These are phyloP conservation scores for Fusarium azukiicola DNA, from an alignment of 2,329 filamentous ascomycete genomes.

Conservation along the genomic window DNA sequence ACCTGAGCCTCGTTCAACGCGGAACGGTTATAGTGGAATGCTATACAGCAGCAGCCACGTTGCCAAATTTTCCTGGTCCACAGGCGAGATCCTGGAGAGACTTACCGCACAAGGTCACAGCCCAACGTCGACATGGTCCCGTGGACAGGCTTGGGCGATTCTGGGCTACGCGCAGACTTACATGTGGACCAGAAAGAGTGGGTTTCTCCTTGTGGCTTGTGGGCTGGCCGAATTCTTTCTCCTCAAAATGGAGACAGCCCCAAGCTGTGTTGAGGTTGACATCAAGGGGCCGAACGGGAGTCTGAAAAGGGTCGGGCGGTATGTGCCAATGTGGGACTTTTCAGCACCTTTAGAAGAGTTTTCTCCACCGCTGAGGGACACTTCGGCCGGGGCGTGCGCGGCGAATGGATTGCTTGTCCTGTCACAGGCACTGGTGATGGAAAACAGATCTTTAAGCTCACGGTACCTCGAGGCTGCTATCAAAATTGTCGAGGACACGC, in stretches of 20 bases:
- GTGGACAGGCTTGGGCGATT: constrained; percentile 73
- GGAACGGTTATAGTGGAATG: constrained; percentile 19
- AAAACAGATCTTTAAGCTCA: not conserved
- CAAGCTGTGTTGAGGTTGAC: constrained; percentile 35
- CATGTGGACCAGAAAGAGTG: constrained; percentile 66
- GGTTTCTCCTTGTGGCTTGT: constrained; percentile 67
- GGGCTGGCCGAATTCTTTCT: constrained; percentile 71
- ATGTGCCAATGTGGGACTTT: constrained; percentile 17
- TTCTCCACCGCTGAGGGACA: constrained; percentile 56
- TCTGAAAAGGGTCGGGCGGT: constrained; percentile 23
- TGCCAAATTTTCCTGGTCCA: constrained; percentile 70
- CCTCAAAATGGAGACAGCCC: constrained; percentile 57
- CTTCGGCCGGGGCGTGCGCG: not conserved
- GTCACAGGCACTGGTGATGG: not conserved
- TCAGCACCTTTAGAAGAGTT: not conserved
- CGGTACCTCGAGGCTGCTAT: constrained; percentile 9
- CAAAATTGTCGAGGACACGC: not conserved
- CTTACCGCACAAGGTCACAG: constrained; percentile 58
- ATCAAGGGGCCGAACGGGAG: constrained; percentile 34
- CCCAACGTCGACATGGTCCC: constrained; percentile 70
- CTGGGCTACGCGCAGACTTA: constrained; percentile 72
- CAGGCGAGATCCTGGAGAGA: constrained; percentile 52
- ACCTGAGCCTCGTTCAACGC: constrained; percentile 46
- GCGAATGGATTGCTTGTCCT: constrained; percentile 6
- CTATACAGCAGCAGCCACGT: constrained; percentile 61